Evolutionary conservation across 1,139 yeast species (phyloP).

Genomic region (Eremothecium cymbalariae): DNA sequence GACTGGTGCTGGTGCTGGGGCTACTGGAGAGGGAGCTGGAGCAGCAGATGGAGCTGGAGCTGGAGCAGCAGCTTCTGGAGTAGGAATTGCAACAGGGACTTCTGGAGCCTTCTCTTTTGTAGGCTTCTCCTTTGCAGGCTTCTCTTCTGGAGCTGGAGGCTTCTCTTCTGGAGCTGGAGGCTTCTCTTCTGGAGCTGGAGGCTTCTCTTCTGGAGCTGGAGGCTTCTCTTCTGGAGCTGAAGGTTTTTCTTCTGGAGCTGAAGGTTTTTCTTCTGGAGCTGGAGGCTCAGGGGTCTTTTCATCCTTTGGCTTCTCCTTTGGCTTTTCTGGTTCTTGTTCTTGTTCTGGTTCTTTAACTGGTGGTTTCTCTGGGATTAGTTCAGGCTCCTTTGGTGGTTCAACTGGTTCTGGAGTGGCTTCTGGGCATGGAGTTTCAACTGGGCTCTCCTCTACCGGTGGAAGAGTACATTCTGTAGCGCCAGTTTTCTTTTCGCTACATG

Average conservation of each 20-base stretch:
- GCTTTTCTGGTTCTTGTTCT: slow-evolving; percentile 1
- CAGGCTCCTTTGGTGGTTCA: slow-evolving; percentile 1
- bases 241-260: slow-evolving; percentile 3
- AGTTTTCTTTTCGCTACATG: slow-evolving; percentile 7
- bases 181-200: slow-evolving; percentile 4
- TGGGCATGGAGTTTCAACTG: slow-evolving; percentile 2
- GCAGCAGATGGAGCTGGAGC: slow-evolving; percentile 2
- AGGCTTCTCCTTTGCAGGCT: slow-evolving; percentile 1
- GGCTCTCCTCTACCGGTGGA: neutral
- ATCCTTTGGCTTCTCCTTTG: slow-evolving; percentile 1
- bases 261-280: slow-evolving; percentile 2
- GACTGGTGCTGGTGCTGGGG: neutral
- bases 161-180: neutral
- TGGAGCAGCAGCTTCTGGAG: slow-evolving; percentile 1
- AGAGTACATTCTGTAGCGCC: slow-evolving; percentile 1
- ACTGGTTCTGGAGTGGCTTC: neutral
- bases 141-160: slow-evolving; percentile 1
- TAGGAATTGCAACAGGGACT: neutral
- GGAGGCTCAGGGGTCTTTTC: slow-evolving; percentile 1
- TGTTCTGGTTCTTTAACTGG: slow-evolving; percentile 1
- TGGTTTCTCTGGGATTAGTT: neutral
- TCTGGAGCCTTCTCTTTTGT: neutral
- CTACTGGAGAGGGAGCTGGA: neutral
- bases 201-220: slow-evolving; percentile 1
- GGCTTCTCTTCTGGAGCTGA: slow-evolving; percentile 4